A percentile compares a stretch with the other conserved stretches of the same genome.
Evolutionary conservation across 495 filamentous ascomycete genomes (phyloP).

Genomic region (Tuber indicum): DNA sequence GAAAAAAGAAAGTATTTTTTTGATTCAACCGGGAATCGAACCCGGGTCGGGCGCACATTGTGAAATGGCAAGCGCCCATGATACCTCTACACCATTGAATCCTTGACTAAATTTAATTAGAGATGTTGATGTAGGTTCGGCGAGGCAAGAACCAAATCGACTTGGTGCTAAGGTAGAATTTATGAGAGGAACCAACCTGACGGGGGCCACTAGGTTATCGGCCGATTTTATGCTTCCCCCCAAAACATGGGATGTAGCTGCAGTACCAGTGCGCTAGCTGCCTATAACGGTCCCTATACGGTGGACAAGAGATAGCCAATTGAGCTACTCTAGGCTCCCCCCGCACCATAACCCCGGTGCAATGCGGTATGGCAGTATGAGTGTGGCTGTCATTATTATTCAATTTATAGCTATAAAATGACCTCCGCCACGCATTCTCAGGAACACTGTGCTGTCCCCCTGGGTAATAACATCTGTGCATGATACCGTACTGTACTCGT

Average conservation of each 20-base stretch:
- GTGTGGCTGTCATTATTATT: too few relatives aligned
- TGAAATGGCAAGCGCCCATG: constrained; percentile 38
- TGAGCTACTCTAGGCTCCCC: too few relatives aligned
- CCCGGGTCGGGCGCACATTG: constrained; percentile 37
- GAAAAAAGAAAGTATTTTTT: too few relatives aligned
- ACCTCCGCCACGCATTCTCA: too few relatives aligned
- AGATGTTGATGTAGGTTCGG: not conserved
- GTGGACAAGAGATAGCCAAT: not conserved
- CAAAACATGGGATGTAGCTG: not conserved
- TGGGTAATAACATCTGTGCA: too few relatives aligned
- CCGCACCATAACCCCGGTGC: too few relatives aligned
- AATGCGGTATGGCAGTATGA: too few relatives aligned
- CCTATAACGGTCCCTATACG: not conserved
- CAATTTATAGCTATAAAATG: too few relatives aligned
- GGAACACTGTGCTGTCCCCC: too few relatives aligned
- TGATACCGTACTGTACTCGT: too few relatives aligned
- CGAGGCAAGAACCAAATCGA: too few relatives aligned
- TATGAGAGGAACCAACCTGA: not conserved
- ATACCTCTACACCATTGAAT: constrained; percentile 41
- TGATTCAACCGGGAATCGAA: constrained; percentile 41
- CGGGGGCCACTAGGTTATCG: not conserved
- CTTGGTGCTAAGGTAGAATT: not conserved
- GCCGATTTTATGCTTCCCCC: not conserved
- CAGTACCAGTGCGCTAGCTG: too few relatives aligned
- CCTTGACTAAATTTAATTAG: not conserved